Evolutionary conservation across 1,139 yeast genomes (phyloP).

Genomic region (Protomyces gravidus): DNA sequence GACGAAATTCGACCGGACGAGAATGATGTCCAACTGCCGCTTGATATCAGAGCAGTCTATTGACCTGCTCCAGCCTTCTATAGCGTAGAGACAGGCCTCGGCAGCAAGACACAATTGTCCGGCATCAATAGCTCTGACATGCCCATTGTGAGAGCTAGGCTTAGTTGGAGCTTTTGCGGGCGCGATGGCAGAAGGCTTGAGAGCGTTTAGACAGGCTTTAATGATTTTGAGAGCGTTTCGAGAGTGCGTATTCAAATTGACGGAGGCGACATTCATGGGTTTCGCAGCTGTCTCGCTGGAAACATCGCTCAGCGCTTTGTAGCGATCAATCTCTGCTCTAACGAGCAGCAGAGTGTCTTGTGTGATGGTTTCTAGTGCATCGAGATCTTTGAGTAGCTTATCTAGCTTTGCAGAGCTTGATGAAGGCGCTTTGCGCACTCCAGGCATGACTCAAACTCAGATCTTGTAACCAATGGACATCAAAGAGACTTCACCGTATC

Average conservation of each 20-base stretch:
- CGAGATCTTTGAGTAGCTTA: conserved; percentile 5
- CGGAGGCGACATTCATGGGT: background rate
- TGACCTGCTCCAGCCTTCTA: background rate
- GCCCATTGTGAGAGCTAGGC: background rate
- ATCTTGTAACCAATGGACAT: too few relatives aligned
- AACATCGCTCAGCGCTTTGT: background rate
- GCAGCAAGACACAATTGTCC: background rate
- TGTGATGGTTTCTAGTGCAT: conserved; percentile 12
- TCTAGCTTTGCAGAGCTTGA: background rate
- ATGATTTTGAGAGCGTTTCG: conserved; percentile 15
- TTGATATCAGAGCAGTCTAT: background rate
- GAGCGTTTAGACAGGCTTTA: conserved; percentile 6
- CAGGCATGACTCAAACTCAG: too few relatives aligned
- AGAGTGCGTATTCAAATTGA: background rate
- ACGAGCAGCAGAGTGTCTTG: conserved; percentile 1
- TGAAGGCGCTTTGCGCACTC: background rate
- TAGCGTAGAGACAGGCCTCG: background rate
- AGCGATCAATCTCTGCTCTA: background rate
- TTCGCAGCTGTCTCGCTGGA: background rate
- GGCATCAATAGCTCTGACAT: background rate
- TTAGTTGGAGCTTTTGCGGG: background rate
- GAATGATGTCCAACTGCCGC: conserved; percentile 5
- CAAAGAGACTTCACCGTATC: too few relatives aligned
- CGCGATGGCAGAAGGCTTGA: background rate
- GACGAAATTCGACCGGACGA: conserved; percentile 6